A percentile compares a stretch with the other conserved stretches of the same genome.
These are phyloP conservation scores for Saturnispora silvae DNA, from an alignment of 805 yeast genomes.

Conservation along the genomic window DNA sequence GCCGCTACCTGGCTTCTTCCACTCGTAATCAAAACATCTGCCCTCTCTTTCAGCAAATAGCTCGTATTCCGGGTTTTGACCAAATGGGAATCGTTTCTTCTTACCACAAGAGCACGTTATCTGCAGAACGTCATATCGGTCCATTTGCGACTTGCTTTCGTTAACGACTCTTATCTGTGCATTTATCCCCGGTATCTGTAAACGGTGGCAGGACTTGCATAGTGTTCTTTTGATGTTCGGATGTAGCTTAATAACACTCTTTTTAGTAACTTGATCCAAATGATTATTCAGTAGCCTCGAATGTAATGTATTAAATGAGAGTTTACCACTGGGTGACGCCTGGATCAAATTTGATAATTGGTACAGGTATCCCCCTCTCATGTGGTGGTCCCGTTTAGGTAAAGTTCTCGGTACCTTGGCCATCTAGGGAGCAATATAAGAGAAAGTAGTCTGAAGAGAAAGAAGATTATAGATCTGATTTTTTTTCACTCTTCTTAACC, in stretches of 20 bases:
- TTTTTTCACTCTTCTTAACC: too few relatives aligned
- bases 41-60: conserved; percentile 35
- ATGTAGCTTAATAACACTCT: conserved; percentile 52
- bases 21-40: conserved; percentile 8
- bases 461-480: too few relatives aligned
- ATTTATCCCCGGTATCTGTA: conserved; percentile 39
- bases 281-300: conserved; percentile 46
- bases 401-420: too few relatives aligned
- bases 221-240: conserved; percentile 56
- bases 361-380: conserved; percentile 47
- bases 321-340: conserved; percentile 4
- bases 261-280: conserved; percentile 53
- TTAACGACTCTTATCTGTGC: conserved; percentile 32
- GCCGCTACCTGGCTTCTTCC: neutral
- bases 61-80: conserved; percentile 38
- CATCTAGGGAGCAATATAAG: too few relatives aligned
- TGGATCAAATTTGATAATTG: conserved; percentile 35
- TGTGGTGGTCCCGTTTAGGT: conserved; percentile 48
- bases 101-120: conserved; percentile 44
- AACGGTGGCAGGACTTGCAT: conserved; percentile 56
- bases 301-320: conserved; percentile 18
- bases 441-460: too few relatives aligned
- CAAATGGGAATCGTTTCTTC: conserved; percentile 51
- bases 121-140: conserved; percentile 36
- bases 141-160: conserved; percentile 23